These are phyloP conservation scores for Ceratobasidium sp. DNA, from an alignment of 1,284 basidiomycete genomes.

Conservation along the genomic window DNA sequence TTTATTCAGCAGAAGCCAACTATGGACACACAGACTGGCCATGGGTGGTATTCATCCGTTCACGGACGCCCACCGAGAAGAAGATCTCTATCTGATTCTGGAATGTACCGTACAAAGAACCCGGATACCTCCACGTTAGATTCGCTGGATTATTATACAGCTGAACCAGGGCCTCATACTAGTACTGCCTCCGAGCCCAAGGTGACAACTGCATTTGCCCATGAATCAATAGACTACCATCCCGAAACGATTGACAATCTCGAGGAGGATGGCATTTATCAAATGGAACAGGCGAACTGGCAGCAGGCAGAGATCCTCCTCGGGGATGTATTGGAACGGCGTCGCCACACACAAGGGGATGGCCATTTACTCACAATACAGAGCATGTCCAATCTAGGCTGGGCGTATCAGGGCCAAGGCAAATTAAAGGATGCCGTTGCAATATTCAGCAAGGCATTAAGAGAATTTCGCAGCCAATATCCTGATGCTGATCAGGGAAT, in stretches of 20 bases:
- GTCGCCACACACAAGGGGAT: neutral
- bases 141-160: too few species aligned
- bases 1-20: too few species aligned
- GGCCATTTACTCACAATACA: neutral
- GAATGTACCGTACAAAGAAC: too few species aligned
- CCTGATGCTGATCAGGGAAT: neutral
- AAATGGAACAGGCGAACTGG: neutral
- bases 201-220: too few species aligned
- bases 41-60: too few species aligned
- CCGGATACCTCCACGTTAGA: too few species aligned
- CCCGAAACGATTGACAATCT: neutral
- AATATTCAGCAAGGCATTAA: neutral
- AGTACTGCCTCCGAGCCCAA: too few species aligned
- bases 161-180: too few species aligned
- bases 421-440: neutral
- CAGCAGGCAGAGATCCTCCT: neutral
- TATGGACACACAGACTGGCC: too few species aligned
- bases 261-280: neutral
- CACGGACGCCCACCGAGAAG: too few species aligned
- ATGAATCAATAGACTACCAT: too few species aligned
- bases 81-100: too few species aligned
- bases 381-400: neutral
- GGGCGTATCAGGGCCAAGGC: neutral
- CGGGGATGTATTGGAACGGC: neutral
- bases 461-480: neutral